Conservation (phyloP, 148 eudicot species). For the Chenopodium album region DNA sequence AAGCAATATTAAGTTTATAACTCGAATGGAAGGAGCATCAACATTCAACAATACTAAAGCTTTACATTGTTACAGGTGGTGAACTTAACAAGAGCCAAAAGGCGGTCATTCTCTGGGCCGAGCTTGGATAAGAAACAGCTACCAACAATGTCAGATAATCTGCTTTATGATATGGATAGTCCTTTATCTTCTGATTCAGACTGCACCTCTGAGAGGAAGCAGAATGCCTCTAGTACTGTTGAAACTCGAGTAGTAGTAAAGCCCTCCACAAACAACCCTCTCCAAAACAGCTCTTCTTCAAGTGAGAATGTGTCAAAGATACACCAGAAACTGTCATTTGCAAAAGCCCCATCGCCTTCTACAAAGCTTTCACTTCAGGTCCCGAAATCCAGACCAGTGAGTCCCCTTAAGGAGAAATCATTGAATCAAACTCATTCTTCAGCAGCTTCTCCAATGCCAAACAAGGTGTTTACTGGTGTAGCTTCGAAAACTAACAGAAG, state of each 20-base stretch:
- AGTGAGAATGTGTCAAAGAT: conserved; percentile 24
- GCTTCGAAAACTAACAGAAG: conserved; percentile 36
- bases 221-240: conserved; percentile 10
- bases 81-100: conserved; percentile 58
- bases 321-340: conserved; percentile 32
- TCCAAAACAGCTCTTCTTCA: conserved; percentile 10
- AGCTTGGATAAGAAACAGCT: conserved; percentile 33
- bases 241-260: conserved; percentile 11
- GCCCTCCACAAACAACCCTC: conserved; percentile 13
- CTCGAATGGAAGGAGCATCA: background rate
- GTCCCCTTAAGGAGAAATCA: conserved; percentile 65
- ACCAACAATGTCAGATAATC: conserved; percentile 67
- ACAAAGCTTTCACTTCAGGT: conserved; percentile 26
- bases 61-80: conserved; percentile 44
- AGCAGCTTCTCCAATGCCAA: conserved; percentile 32
- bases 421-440: conserved; percentile 41
- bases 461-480: conserved; percentile 28
- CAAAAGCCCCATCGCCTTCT: conserved; percentile 13
- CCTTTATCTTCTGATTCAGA: conserved; percentile 78
- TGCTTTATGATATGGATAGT: conserved; percentile 74
- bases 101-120: conserved; percentile 56
- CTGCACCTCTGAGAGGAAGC: conserved; percentile 33
- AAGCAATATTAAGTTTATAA: background rate
- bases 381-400: conserved; percentile 38
- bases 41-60: background rate